Evolutionary conservation across 2,329 filamentous ascomycete species (phyloP), one percentile per base, ranked within the genome.

Genomic region (Peltaster fructicola): DNA sequence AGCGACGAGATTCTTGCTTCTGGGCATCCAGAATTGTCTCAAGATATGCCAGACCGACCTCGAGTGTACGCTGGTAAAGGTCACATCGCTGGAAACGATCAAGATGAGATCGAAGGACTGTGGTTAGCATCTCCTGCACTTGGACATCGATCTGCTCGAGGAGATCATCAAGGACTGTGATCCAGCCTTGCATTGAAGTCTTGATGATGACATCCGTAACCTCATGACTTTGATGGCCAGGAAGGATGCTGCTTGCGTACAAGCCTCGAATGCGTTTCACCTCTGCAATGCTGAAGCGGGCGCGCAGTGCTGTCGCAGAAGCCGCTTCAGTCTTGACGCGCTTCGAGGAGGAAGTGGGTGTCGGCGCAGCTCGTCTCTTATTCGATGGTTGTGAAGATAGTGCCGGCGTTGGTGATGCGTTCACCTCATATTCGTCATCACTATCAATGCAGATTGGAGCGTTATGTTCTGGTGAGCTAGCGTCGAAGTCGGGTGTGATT

Each of bases 141-240:
- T 45, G 24, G 0, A 5, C 4, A 3, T 38, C 22, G 2, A 56
- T 26, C 0, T 31, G 24, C 0, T 37, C 19, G 9, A 55, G 38
- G 24, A 54, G 48, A 0, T 25, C 14, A 1, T 40, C 12, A 1
- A 48, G 20, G 0, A 50, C 41, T 0, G 23, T 8, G 1, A 36
- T 15, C 50, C 53, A 57, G 4, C 44, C 12, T 5, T 30, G 4
- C 1, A 57, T 21, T 0, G 42, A 33, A 1, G 32, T 11, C 0
- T 41, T 17, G 7, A 50, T 46, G 20, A 59, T 26, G 2, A 37
- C 30, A 2, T 50, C 38, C 1, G 48, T 31, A 0, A 49, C 47
- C 20, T 45, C 44, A 0, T 21, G 9, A 8, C 16, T 21, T 12
- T 11, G 9, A 23, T 12, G 2, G 14, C 16, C 2, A 16, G 15